These are phyloP conservation scores for Gossypium raimondii DNA, from an alignment of 345 rosid species.

Conservation along the genomic window DNA sequence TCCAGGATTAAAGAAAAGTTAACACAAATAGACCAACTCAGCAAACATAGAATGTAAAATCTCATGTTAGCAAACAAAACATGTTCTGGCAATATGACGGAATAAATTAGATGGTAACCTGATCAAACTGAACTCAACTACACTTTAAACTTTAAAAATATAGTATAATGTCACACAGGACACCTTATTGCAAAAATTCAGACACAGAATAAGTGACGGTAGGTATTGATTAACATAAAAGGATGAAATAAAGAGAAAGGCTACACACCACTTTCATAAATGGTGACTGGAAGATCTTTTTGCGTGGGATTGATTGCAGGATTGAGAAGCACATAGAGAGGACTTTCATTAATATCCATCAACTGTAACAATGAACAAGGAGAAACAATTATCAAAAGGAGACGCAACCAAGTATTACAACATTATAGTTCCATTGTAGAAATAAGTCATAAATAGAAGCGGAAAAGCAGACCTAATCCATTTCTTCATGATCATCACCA, in stretches of 20 bases:
- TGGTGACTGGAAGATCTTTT: slow-evolving; percentile 89
- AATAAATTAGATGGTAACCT: neutral
- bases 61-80: neutral
- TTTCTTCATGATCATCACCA: neutral
- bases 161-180: neutral
- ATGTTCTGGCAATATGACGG: neutral
- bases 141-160: neutral
- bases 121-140: neutral
- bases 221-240: neutral
- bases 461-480: neutral
- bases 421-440: neutral
- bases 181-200: neutral
- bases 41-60: neutral
- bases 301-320: slow-evolving; percentile 80
- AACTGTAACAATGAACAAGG: slow-evolving; percentile 45
- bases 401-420: neutral
- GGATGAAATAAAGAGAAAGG: neutral
- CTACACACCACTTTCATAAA: slow-evolving; percentile 76
- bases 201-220: neutral
- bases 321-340: slow-evolving; percentile 83
- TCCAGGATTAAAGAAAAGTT: neutral
- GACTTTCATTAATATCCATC: slow-evolving; percentile 95
- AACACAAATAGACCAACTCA: neutral
- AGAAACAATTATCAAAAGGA: neutral
- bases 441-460: neutral